Conservation (phyloP, 257 asterid genomes). For the Nicotiana noctiflora region DNA sequence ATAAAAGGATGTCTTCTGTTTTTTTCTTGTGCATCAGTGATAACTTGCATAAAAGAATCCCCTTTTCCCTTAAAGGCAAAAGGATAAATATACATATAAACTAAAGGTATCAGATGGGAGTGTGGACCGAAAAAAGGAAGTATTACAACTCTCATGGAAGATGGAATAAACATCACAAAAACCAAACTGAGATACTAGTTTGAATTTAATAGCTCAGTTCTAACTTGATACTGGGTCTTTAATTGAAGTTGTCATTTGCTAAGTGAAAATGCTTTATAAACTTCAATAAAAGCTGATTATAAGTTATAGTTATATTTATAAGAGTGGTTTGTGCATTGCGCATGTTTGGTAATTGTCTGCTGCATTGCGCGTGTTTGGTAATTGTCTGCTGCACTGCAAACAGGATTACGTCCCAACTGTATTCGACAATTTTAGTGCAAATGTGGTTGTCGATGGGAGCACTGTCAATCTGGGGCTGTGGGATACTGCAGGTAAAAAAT, state of each 20-base stretch:
- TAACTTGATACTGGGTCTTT: not conserved
- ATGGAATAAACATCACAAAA: not conserved
- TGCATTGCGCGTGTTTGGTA: not conserved
- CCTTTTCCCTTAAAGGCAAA: not conserved
- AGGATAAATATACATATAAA: not conserved
- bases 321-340: not conserved
- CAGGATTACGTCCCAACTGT: slow-evolving; percentile 97
- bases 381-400: not conserved
- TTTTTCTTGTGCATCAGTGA: not conserved
- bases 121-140: not conserved
- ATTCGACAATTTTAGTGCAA: slow-evolving; percentile 89
- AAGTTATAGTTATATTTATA: not conserved
- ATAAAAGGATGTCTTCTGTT: not conserved
- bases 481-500: slow-evolving; percentile 79
- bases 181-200: not conserved
- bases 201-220: not conserved
- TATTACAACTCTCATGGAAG: not conserved
- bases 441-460: slow-evolving; percentile 81
- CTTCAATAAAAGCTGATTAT: not conserved
- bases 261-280: not conserved
- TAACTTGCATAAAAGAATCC: not conserved
- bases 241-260: not conserved
- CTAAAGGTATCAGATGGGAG: not conserved
- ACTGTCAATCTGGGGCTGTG: slow-evolving; percentile 80
- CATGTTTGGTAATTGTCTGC: not conserved